Evolutionary conservation across 2,329 filamentous ascomycete species (phyloP).

Genomic region (Niveomyces coronatus): DNA sequence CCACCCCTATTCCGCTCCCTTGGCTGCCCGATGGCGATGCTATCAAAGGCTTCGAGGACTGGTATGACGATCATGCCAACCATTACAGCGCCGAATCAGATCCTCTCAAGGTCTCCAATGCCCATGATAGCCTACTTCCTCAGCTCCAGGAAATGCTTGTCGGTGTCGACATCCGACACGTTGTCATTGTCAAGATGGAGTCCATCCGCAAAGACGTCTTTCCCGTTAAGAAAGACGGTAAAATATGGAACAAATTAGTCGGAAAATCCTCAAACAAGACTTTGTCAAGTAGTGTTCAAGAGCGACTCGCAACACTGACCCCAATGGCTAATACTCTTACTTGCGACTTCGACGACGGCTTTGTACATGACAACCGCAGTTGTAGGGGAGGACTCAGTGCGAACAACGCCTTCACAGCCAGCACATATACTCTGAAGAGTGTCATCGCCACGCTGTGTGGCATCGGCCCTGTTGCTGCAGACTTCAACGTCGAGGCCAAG

Average conservation of each 20-base stretch:
- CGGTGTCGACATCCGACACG: constrained; percentile 29
- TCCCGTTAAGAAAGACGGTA: constrained; percentile 30
- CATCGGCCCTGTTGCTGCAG: constrained; percentile 28
- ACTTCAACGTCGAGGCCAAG: constrained; percentile 31
- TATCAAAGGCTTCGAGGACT: constrained; percentile 18
- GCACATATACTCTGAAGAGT: constrained; percentile 35
- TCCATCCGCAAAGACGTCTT: constrained; percentile 36
- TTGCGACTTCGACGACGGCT: constrained; percentile 25
- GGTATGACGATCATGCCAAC: constrained; percentile 13
- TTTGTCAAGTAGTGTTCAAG: constrained; percentile 22
- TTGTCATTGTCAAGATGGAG: constrained; percentile 32
- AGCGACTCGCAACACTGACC: constrained; percentile 20
- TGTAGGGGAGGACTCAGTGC: constrained; percentile 29
- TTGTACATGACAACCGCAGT: constrained; percentile 11
- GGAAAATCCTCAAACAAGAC: constrained; percentile 21
- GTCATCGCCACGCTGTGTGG: constrained; percentile 32
- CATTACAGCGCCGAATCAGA: constrained; percentile 28
- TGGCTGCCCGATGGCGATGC: constrained; percentile 19
- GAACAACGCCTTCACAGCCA: constrained; percentile 29
- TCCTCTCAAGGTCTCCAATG: constrained; percentile 30
- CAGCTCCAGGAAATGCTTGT: constrained; percentile 17
- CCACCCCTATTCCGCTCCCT: constrained; percentile 11
- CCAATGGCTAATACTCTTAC: constrained; percentile 24
- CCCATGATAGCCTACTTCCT: constrained; percentile 21
- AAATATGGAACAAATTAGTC: constrained; percentile 25